Conservation (phyloP, 345 rosid genomes). For the Brassica juncea region DNA sequence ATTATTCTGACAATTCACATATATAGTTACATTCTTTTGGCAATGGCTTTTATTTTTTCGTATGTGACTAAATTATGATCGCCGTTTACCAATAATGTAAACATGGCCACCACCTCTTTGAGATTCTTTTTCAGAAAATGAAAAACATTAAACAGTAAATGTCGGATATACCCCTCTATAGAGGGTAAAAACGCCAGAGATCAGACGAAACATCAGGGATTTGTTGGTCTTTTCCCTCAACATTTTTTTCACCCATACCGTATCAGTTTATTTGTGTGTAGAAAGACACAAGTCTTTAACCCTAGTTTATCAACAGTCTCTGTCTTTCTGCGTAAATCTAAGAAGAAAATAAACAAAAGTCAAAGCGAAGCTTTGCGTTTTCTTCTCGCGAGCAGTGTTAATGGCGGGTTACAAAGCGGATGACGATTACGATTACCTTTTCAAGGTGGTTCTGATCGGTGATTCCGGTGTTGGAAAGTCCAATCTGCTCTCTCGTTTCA, state of each 20-base stretch:
- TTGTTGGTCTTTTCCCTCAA: not conserved
- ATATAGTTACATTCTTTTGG: too few relatives aligned
- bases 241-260: not conserved
- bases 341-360: not conserved
- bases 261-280: conserved; percentile 13
- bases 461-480: conserved; percentile 97
- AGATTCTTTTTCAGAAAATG: conserved; percentile 33
- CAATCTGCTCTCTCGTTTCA: conserved; percentile 87
- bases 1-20: too few relatives aligned
- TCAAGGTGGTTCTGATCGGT: conserved; percentile 86
- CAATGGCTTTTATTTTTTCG: too few relatives aligned
- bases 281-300: conserved; percentile 34
- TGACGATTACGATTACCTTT: conserved; percentile 90
- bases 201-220: not conserved
- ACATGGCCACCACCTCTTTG: conserved; percentile 35
- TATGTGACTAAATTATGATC: not conserved
- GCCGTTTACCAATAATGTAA: conserved; percentile 31
- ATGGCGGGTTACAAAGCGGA: conserved; percentile 95
- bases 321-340: conserved; percentile 12
- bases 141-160: conserved; percentile 11
- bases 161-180: not conserved
- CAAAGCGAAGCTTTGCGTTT: not conserved
- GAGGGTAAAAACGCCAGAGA: not conserved
- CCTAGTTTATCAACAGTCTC: conserved; percentile 25
- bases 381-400: not conserved